Evolutionary conservation across 192 early-diverging fungal genomes (phyloP).

Genomic region (Obelidium mucronatum): DNA sequence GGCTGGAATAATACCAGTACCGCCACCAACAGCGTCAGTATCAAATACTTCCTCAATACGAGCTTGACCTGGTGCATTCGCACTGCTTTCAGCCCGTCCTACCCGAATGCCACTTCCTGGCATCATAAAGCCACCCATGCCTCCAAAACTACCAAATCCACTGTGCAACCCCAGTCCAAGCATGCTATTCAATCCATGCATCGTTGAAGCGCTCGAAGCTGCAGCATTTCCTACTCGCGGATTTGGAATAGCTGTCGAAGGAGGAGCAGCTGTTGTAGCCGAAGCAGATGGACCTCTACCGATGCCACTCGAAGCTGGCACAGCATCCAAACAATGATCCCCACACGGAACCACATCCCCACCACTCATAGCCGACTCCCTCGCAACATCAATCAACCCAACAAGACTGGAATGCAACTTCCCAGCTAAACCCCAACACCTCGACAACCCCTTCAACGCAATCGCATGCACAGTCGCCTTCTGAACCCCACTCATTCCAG

Average conservation of each 20-base stretch:
- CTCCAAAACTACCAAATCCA: background rate
- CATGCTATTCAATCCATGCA: background rate
- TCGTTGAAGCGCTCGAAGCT: no score
- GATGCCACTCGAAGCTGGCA: no score
- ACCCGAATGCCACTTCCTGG: background rate
- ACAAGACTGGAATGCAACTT: conserved; percentile 15
- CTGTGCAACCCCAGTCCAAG: background rate
- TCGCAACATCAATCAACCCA: conserved; percentile 7
- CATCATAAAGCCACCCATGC: background rate
- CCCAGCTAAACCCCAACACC: conserved; percentile 12
- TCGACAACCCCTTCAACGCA: conserved; percentile 4
- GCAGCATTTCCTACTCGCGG: no score
- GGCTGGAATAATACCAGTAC: background rate
- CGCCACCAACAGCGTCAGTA: background rate
- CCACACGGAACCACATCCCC: background rate
- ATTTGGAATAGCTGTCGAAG: no score
- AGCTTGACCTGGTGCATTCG: background rate
- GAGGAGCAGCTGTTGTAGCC: no score
- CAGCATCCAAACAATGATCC: background rate
- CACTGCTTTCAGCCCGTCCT: background rate
- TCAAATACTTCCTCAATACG: background rate
- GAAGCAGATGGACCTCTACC: no score
- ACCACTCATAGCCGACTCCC: background rate
- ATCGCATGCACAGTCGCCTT: background rate
- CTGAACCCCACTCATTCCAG: background rate